A percentile compares a stretch with the other conserved stretches of the same genome.
Conservation (phyloP, 768 basidiomycete genomes). For the Cyclocybe aegerita region DNA sequence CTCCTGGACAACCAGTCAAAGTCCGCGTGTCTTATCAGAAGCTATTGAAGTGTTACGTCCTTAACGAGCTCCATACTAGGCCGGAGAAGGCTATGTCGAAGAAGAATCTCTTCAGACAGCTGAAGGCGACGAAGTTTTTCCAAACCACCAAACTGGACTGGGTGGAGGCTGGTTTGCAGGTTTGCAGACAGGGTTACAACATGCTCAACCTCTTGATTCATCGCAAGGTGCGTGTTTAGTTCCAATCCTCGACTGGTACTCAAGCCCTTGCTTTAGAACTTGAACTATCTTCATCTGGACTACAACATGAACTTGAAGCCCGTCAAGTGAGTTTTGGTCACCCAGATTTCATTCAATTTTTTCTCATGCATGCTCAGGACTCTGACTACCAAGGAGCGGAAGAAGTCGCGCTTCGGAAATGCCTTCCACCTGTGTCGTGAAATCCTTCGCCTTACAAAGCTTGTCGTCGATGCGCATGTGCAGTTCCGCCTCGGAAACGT, state of each 20-base stretch:
- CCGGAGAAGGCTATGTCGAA: slow-evolving; percentile 97
- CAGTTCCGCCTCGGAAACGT: slow-evolving; percentile 98
- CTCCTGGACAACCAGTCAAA: slow-evolving; percentile 94
- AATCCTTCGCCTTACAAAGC: slow-evolving; percentile 95
- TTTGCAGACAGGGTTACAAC: slow-evolving; percentile 98
- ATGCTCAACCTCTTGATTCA: slow-evolving; percentile 99
- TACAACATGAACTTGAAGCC: slow-evolving; percentile 99
- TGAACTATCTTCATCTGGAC: slow-evolving; percentile 93
- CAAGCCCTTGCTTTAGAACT: slow-evolving; percentile 48
- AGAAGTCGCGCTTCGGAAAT: slow-evolving; percentile 99
- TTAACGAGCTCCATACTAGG: slow-evolving; percentile 89
- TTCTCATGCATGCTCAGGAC: slow-evolving; percentile 55
- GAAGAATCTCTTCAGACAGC: slow-evolving; percentile 93
- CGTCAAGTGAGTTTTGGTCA: slow-evolving; percentile 55
- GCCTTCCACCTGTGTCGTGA: slow-evolving; percentile 98
- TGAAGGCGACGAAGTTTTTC: slow-evolving; percentile 99
- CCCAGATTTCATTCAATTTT: slow-evolving; percentile 4
- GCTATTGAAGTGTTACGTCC: slow-evolving; percentile 90
- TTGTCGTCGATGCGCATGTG: slow-evolving; percentile 98
- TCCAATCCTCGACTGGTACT: neutral
- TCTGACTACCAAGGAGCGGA: slow-evolving; percentile 97
- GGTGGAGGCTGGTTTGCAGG: slow-evolving; percentile 98
- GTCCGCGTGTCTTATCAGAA: slow-evolving; percentile 99
- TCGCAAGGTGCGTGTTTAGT: slow-evolving; percentile 67
- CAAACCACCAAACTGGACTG: slow-evolving; percentile 97